phyloP scores from a whole-genome alignment of 2,329 filamentous ascomycete species.

The Bisporella sp. region DNA sequence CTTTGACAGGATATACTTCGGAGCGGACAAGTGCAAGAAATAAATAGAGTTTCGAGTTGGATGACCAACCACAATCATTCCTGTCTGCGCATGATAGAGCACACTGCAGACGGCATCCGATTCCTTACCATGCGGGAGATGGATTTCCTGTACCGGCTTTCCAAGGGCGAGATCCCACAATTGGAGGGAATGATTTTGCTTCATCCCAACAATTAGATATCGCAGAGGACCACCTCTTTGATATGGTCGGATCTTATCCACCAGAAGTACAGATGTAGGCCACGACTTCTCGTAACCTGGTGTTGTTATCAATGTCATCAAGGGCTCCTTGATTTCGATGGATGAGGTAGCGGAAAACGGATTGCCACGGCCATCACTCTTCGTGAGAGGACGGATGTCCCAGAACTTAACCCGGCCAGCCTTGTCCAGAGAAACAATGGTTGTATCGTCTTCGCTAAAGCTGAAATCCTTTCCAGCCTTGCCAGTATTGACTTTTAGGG shows the following conservation, averaged over 20 bases:
- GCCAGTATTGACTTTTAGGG: slow-evolving; percentile 89
- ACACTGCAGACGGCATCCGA: slow-evolving; percentile 98
- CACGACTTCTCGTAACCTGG: slow-evolving; percentile 88
- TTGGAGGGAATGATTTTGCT: slow-evolving; percentile 97
- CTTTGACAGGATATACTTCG: slow-evolving; percentile 76
- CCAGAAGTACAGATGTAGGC: slow-evolving; percentile 90
- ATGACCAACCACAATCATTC: slow-evolving; percentile 91
- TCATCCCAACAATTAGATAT: slow-evolving; percentile 96
- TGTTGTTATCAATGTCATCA: slow-evolving; percentile 81
- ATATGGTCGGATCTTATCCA: slow-evolving; percentile 94
- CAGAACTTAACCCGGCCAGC: slow-evolving; percentile 95
- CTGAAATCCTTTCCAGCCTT: slow-evolving; percentile 98
- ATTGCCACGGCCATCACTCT: slow-evolving; percentile 26
- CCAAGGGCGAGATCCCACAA: slow-evolving; percentile 94
- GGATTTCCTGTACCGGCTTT: slow-evolving; percentile 95
- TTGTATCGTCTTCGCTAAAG: slow-evolving; percentile 93
- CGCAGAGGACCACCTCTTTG: slow-evolving; percentile 82
- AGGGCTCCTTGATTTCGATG: slow-evolving; percentile 75
- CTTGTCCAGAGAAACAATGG: slow-evolving; percentile 94
- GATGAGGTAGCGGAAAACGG: slow-evolving; percentile 22
- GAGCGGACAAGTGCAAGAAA: slow-evolving; percentile 90
- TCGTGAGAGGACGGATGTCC: slow-evolving; percentile 79
- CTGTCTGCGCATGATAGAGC: slow-evolving; percentile 84
- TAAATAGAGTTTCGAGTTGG: slow-evolving; percentile 97
- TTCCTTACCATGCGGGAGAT: slow-evolving; percentile 91